Conservation (phyloP, 2,329 filamentous ascomycete species). For the Cucurbitaria berberidis region DNA sequence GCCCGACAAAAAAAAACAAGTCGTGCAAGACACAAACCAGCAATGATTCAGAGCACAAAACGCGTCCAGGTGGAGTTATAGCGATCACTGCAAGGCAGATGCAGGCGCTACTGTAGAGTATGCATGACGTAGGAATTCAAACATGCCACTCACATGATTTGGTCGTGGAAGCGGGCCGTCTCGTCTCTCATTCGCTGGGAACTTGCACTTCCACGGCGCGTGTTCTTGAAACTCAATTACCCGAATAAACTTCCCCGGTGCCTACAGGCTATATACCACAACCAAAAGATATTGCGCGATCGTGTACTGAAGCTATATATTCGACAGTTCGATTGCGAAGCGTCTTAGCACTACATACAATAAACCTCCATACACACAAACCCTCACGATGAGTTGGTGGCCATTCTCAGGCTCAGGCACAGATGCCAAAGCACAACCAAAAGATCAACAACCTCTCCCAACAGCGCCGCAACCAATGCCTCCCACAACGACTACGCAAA, state of each 20-base stretch:
- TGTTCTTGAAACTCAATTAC: conserved; percentile 6
- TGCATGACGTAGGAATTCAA: conserved; percentile 45
- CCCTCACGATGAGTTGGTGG: conserved; percentile 28
- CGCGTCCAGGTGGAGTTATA: conserved; percentile 24
- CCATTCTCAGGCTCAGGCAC: conserved; percentile 28
- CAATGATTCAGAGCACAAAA: conserved; percentile 30
- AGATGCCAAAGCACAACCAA: conserved; percentile 18
- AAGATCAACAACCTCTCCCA: conserved; percentile 14
- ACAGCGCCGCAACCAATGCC: too few relatives aligned
- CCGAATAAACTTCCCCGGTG: background rate
- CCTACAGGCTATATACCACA: too few relatives aligned
- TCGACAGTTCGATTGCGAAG: too few relatives aligned
- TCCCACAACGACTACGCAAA: conserved; percentile 27
- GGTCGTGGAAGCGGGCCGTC: conserved; percentile 23
- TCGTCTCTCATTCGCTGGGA: conserved; percentile 28
- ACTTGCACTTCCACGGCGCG: conserved; percentile 15
- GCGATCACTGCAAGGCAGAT: conserved; percentile 44
- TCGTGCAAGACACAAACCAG: conserved; percentile 18
- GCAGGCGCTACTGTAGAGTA: conserved; percentile 20
- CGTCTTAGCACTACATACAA: background rate
- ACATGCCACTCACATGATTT: conserved; percentile 31
- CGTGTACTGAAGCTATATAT: background rate
- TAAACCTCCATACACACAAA: background rate
- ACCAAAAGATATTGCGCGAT: too few relatives aligned
- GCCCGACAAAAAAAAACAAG: conserved; percentile 24